A percentile compares a stretch with the other conserved stretches of the same genome.
These are phyloP conservation scores for Gyrodon lividus DNA, from an alignment of 768 basidiomycete genomes.

Conservation along the genomic window DNA sequence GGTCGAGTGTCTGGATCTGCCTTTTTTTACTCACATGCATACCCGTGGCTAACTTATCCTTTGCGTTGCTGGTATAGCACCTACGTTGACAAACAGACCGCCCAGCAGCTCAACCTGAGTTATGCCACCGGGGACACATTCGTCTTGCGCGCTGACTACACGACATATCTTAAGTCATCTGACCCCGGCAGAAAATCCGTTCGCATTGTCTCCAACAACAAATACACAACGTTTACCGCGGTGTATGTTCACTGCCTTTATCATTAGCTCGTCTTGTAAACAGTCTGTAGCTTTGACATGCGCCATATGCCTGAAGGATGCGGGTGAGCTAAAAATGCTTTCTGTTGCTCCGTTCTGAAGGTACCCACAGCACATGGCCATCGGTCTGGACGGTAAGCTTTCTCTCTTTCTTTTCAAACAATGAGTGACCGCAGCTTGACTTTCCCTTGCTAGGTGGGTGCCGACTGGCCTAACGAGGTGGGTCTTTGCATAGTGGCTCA, in stretches of 20 bases:
- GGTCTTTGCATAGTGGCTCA: background rate
- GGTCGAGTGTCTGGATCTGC: constrained; percentile 56
- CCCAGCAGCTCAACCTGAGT: constrained; percentile 30
- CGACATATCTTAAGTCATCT: constrained; percentile 17
- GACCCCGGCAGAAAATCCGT: constrained; percentile 31
- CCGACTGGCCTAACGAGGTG: constrained; percentile 20
- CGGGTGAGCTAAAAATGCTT: constrained; percentile 14
- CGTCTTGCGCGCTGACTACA: constrained; percentile 31
- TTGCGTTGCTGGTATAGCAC: constrained; percentile 9
- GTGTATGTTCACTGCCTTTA: constrained; percentile 14
- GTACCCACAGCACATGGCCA: constrained; percentile 23
- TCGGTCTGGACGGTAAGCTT: constrained; percentile 22
- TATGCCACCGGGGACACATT: constrained; percentile 26
- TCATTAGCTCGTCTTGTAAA: background rate
- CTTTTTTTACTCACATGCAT: background rate
- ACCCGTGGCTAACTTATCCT: background rate
- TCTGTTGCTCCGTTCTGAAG: background rate
- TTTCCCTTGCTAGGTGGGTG: constrained; percentile 9
- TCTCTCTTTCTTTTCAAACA: background rate
- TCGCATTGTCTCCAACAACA: constrained; percentile 24
- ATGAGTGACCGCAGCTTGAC: too few relatives aligned
- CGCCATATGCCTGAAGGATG: constrained; percentile 33
- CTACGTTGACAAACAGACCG: constrained; percentile 28
- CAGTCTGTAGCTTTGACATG: constrained; percentile 26
- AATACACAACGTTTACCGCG: constrained; percentile 15